Evolutionary conservation across 2,329 filamentous ascomycete species (phyloP), one percentile per base, ranked within the genome.

Genomic region (Orbilia oligospora): DNA sequence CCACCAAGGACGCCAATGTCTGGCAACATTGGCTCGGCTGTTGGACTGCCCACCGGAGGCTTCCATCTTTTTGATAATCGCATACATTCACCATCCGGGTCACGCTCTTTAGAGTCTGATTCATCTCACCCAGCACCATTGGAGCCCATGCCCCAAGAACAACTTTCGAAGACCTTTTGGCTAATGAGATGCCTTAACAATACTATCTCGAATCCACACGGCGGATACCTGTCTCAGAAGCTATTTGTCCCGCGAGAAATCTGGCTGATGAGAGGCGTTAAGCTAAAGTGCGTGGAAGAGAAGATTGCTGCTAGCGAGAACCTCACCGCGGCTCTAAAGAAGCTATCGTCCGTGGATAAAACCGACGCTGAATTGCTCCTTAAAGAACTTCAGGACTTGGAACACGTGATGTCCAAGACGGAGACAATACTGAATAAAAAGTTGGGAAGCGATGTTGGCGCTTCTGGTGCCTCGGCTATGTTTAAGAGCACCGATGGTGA

Each of bases 101-200:
- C 88, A 1, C 87, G 86, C 30, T 87, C 85, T 36, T 88, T 92
- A 0, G 63, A 78, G n/a, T 16, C 49, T 2, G 90, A 90, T 1
- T 90, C 90, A n/a, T 89, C 91, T 1, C 91, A 91, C 71, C 86
- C 88, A 2, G 90, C 93, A 80, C 90, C 93, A 0, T 88, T 99
- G 4, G 96, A 99, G 83, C 92, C 96, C 2, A 99, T 97, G 83
- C 96, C 96, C 0, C 93, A 92, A 41, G 93, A 97, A 48, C 91
- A 91, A 76, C 88, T 97, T 82, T 87, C 98, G n/a, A 91, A 96
- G 20, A 97, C 96, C 1, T 99, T 97, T 84, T 99, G 96, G 96
- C 87, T 99, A 53, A 97, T 99, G 93, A 91, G 96, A 69, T 94
- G 92, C 79, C 88, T 99, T 27, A 97, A 96, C 83, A 93, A 97